Conservation (phyloP, 2,329 filamentous ascomycete genomes). For the Sporothrix pseudoabietina region DNA sequence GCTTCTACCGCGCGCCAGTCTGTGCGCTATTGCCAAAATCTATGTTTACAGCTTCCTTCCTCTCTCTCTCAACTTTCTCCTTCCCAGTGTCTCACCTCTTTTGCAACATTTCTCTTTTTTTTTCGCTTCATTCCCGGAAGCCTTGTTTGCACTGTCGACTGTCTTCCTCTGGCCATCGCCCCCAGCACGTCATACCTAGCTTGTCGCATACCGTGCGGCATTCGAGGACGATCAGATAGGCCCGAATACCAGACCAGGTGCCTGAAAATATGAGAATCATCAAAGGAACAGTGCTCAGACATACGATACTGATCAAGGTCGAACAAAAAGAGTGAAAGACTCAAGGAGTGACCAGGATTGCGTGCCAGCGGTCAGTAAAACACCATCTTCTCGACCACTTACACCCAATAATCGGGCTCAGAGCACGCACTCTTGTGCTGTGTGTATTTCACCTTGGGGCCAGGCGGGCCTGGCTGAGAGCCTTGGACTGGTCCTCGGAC, state of each 20-base stretch:
- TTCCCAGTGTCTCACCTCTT: background rate
- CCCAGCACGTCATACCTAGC: background rate
- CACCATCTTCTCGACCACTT: background rate
- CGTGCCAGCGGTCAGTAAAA: background rate
- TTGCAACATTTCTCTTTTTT: background rate
- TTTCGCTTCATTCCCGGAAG: slow-evolving; percentile 1
- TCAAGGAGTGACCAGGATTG: background rate
- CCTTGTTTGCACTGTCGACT: background rate
- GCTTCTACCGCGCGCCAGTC: background rate
- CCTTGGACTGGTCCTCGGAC: background rate
- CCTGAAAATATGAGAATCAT: background rate
- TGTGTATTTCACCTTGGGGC: background rate
- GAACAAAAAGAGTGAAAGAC: no score
- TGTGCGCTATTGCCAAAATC: background rate
- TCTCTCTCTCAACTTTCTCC: background rate
- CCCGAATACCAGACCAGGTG: background rate
- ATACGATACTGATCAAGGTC: background rate
- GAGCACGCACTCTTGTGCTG: background rate
- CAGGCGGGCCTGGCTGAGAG: background rate
- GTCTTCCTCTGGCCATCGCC: background rate
- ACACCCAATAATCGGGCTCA: background rate
- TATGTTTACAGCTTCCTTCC: background rate
- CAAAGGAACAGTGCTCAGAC: slow-evolving; percentile 1
- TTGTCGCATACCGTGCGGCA: background rate
- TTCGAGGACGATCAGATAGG: background rate